These are phyloP conservation scores for Mrakia blollopis DNA, from an alignment of 768 basidiomycete species.

Conservation along the genomic window DNA sequence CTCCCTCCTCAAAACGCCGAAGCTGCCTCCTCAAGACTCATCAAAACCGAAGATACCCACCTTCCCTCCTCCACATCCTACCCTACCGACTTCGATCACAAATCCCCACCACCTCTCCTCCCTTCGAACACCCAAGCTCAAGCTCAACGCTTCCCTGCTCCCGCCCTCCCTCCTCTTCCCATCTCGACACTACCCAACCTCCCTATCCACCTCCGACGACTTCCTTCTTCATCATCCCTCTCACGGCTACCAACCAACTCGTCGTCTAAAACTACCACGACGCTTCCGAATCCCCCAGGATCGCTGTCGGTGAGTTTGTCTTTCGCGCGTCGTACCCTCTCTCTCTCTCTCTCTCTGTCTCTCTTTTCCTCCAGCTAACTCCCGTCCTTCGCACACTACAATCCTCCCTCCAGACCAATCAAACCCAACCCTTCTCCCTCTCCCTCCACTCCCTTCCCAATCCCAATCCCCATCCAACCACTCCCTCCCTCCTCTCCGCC, in stretches of 20 bases:
- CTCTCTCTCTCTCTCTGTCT: not conserved
- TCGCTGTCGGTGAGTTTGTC: not conserved
- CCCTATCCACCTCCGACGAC: constrained; percentile 3
- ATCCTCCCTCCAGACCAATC: not conserved
- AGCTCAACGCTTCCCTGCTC: not conserved
- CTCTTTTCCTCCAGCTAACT: not conserved
- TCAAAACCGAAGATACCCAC: too few relatives aligned
- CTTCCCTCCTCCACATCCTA: not conserved
- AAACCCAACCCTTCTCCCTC: not conserved
- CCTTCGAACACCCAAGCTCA: not conserved
- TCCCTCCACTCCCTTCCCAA: not conserved
- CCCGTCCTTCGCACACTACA: not conserved
- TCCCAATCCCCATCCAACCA: not conserved
- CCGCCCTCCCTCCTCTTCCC: not conserved
- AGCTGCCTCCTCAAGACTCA: not conserved
- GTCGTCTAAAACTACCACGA: not conserved
- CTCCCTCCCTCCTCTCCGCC: constrained; percentile 4
- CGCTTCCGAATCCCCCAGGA: not conserved
- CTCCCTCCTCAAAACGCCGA: not conserved
- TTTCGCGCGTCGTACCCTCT: not conserved
- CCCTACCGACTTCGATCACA: not conserved
- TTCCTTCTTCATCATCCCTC: constrained; percentile 2
- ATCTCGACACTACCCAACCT: not conserved
- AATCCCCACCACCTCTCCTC: not conserved
- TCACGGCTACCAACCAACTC: not conserved